These are phyloP conservation scores for Lanmaoa pseudosensibilis DNA, from an alignment of 768 basidiomycete genomes.

Conservation along the genomic window DNA sequence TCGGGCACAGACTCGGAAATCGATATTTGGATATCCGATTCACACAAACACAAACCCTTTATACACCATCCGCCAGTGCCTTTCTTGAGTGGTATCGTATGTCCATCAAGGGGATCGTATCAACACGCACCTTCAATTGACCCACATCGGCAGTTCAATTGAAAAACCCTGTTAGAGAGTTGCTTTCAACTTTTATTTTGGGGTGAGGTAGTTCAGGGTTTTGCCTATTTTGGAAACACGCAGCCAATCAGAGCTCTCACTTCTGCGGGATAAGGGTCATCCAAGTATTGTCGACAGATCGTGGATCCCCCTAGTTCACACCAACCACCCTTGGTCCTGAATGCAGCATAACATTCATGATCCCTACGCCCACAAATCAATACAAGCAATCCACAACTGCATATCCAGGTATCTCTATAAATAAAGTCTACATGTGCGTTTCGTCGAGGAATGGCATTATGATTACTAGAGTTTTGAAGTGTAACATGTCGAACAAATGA, in stretches of 20 bases:
- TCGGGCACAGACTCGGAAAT: no score
- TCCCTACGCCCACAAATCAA: constrained; percentile 1
- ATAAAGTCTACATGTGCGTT: constrained; percentile 14
- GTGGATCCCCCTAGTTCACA: background rate
- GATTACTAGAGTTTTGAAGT: background rate
- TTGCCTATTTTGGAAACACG: no score
- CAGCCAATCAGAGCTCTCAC: no score
- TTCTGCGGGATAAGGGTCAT: no score
- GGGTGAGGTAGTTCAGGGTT: no score
- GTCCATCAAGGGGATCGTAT: background rate
- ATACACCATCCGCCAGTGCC: background rate
- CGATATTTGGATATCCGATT: background rate
- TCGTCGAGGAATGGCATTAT: background rate
- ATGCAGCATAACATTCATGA: background rate
- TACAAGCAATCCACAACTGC: constrained; percentile 15
- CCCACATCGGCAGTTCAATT: no score
- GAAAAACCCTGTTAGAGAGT: no score
- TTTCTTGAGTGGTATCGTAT: background rate
- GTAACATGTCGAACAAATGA: background rate
- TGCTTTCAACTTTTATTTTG: no score
- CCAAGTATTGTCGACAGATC: no score
- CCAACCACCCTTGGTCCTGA: background rate
- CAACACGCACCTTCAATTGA: background rate
- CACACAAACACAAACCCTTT: background rate
- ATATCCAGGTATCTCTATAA: constrained; percentile 9